Evolutionary conservation across 768 basidiomycete genomes (phyloP).

Genomic region (Leccinellum luteum): DNA sequence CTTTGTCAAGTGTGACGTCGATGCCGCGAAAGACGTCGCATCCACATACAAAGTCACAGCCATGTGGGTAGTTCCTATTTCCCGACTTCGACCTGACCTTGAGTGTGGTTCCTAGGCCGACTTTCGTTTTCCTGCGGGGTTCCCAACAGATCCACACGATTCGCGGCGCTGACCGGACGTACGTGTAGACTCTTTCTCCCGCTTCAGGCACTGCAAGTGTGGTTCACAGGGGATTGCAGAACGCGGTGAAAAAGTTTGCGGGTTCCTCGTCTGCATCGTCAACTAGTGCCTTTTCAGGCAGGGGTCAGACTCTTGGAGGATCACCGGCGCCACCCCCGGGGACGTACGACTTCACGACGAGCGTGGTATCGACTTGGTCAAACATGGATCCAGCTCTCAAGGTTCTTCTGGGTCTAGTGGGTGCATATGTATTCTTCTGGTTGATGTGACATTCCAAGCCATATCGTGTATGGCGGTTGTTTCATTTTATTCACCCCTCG

Average conservation of each 20-base stretch:
- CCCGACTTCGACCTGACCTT: not conserved
- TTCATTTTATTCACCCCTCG: not conserved
- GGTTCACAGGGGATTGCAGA: constrained; percentile 54
- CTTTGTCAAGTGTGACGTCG: constrained; percentile 84
- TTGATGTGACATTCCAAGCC: constrained; percentile 24
- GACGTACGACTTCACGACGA: constrained; percentile 34
- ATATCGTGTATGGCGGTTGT: not conserved
- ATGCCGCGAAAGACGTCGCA: constrained; percentile 68
- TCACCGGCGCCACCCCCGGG: constrained; percentile 36
- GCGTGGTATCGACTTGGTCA: constrained; percentile 36
- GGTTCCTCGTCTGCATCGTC: constrained; percentile 35
- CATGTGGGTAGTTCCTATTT: constrained; percentile 49
- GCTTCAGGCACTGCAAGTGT: constrained; percentile 1
- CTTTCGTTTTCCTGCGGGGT: constrained; percentile 77
- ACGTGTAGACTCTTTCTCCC: constrained; percentile 21
- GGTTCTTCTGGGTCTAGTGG: constrained; percentile 59
- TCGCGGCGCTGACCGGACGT: constrained; percentile 69
- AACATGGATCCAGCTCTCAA: constrained; percentile 68
- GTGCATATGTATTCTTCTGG: constrained; percentile 60
- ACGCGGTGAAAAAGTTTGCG: constrained; percentile 53
- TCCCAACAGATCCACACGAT: constrained; percentile 66
- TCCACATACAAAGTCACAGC: constrained; percentile 60
- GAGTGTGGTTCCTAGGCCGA: constrained; percentile 59
- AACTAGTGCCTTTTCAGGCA: constrained; percentile 58
- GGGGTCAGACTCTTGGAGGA: constrained; percentile 71